Evolutionary conservation across 805 yeast genomes (phyloP), one percentile per base, ranked within the genome.

Genomic region (Tetrapisispora nanseiensis): DNA sequence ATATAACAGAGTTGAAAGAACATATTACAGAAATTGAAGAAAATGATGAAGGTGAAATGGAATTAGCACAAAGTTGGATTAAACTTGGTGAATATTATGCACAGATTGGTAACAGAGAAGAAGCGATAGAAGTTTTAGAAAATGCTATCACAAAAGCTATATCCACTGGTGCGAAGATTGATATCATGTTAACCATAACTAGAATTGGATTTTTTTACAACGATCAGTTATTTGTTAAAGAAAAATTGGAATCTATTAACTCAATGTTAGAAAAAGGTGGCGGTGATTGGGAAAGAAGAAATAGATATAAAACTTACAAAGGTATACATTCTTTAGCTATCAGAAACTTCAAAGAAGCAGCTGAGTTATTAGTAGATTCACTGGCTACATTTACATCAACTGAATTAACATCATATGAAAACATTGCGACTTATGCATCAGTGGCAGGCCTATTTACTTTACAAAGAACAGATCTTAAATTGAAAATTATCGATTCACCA

Each of bases 241-340:
- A 78, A 52, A 80, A 81, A 56, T 72, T 92, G 50, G 90, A 82
- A 42, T 79, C 79, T 51, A 78, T 82, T 16, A 78, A 82, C 56
- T 57, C 68, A 20, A 72, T 86, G 60, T 86, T 92, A 55, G 97
- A 90, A 55, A 84, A 86, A 56, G 98, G 97, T 43, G 98, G 98
- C 47, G 98, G 98, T 48, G 98, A 92, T 63, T 92, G 98, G 98
- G 98, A 92, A 67, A 84, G 98, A 65, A 80, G 95, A 57, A 92
- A 92, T 67, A 71, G 96, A 52, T 86, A 76, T 71, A 92, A 92
- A 69, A 85, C 97, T 6, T 92, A 92, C 65, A 66, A 75, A 45
- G 98, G 98, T 19, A 72, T 92, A 38, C 85, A 86, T 60, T 68
- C 76, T 29, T 67, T 92, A 74, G 82, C 95, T 7, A 80, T 89